Evolutionary conservation across 345 rosid genomes (phyloP).

Genomic region (Litchi chinensis): DNA sequence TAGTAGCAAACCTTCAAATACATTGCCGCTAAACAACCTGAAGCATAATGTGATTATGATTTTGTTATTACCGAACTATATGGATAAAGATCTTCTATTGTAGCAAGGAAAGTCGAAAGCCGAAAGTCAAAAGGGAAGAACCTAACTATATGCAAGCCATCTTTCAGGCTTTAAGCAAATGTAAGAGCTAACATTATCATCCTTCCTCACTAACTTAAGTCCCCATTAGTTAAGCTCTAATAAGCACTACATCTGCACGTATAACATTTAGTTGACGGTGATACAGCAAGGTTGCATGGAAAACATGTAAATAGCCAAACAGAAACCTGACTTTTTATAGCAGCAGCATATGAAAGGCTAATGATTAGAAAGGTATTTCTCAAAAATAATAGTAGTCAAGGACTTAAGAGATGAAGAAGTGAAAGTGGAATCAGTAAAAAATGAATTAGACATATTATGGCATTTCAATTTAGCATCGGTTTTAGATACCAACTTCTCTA

Average conservation of each 20-base stretch:
- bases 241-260: not conserved
- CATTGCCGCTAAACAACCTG: not conserved
- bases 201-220: not conserved
- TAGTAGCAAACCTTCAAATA: slow-evolving; percentile 2
- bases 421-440: not conserved
- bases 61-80: not conserved
- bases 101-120: not conserved
- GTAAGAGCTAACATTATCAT: not conserved
- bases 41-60: not conserved
- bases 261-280: not conserved
- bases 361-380: not conserved
- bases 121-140: not conserved
- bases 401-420: not conserved
- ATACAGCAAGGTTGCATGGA: not conserved
- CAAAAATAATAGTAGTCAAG: not conserved
- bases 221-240: not conserved
- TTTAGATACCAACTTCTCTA: not conserved
- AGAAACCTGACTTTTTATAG: not conserved
- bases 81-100: not conserved
- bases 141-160: not conserved
- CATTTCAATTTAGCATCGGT: not conserved
- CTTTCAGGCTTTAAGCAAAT: not conserved
- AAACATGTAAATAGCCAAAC: not conserved
- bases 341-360: not conserved
- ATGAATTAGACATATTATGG: not conserved